These are phyloP conservation scores for Pyricularia sp. DNA, from an alignment of 2,329 filamentous ascomycete genomes.

Conservation along the genomic window DNA sequence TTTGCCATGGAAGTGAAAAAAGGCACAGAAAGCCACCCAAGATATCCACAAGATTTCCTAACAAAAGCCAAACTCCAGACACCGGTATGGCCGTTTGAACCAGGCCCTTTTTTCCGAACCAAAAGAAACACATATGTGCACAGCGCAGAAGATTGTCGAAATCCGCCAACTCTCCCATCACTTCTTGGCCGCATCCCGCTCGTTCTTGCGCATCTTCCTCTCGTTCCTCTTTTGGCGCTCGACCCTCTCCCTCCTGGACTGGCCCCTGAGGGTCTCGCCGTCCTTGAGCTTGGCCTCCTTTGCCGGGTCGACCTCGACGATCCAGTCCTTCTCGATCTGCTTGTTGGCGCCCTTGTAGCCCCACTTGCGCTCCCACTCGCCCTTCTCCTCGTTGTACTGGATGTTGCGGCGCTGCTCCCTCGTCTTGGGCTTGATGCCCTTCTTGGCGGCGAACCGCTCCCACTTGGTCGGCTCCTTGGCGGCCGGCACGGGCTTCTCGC, in stretches of 20 bases:
- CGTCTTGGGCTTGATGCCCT: slow-evolving; percentile 87
- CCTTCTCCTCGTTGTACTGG: slow-evolving; percentile 73
- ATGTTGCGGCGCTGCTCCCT: slow-evolving; percentile 66
- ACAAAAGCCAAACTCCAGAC: slow-evolving; percentile 6
- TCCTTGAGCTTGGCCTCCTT: slow-evolving; percentile 55
- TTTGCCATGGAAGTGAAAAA: not conserved
- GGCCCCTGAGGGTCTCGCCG: slow-evolving; percentile 51
- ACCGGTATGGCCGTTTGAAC: not conserved
- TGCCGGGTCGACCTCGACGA: slow-evolving; percentile 83
- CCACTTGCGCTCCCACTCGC: slow-evolving; percentile 91
- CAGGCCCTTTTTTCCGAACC: not conserved
- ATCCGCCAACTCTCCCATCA: not conserved
- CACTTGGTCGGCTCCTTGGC: slow-evolving; percentile 83
- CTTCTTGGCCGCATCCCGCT: slow-evolving; percentile 30
- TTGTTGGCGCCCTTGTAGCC: slow-evolving; percentile 90
- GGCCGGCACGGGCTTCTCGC: slow-evolving; percentile 80
- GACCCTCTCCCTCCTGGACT: slow-evolving; percentile 53
- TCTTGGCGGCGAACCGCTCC: slow-evolving; percentile 93
- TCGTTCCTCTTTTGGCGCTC: slow-evolving; percentile 66
- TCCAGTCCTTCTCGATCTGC: slow-evolving; percentile 72
- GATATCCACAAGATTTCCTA: not conserved
- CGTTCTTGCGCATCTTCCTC: slow-evolving; percentile 59
- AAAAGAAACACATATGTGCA: not conserved
- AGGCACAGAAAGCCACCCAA: not conserved
- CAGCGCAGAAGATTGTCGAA: not conserved